phyloP scores from a whole-genome alignment of 345 rosid genomes.

The Salix caprea region DNA sequence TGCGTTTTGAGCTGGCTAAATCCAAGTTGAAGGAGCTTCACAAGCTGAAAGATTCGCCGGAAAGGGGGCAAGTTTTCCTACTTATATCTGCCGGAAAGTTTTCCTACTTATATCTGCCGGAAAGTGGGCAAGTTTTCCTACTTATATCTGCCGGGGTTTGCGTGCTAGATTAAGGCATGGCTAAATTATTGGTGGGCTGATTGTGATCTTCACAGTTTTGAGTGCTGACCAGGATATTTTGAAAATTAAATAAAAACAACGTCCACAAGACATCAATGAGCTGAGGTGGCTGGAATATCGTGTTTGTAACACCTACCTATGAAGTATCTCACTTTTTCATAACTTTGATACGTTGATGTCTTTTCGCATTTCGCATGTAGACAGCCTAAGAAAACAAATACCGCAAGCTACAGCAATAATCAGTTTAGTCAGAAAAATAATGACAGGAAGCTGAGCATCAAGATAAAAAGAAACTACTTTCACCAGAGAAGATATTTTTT shows the following conservation, averaged over 20 bases:
- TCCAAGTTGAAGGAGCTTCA: no score
- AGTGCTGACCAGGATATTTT: not conserved
- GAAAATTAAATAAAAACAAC: not conserved
- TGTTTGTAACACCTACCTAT: not conserved
- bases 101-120: not conserved
- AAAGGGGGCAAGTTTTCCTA: no score
- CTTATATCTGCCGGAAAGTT: not conserved
- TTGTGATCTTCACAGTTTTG: not conserved
- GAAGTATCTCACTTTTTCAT: slow-evolving; percentile 5
- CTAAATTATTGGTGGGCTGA: slow-evolving; percentile 1
- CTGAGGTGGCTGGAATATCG: not conserved
- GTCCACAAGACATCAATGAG: slow-evolving; percentile 2
- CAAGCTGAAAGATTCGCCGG: no score
- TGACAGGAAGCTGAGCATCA: no score
- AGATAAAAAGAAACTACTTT: no score
- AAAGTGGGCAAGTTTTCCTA: no score
- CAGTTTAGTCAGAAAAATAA: no score
- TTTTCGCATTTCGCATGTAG: not conserved
- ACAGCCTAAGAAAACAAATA: not conserved
- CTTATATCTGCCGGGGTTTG: not conserved
- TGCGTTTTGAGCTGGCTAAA: not conserved
- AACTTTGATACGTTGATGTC: not conserved
- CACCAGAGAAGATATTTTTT: no score
- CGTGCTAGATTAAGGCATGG: not conserved
- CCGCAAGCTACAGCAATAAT: not conserved